Evolutionary conservation across 2,329 filamentous ascomycete species (phyloP), one percentile per base, ranked within the genome.

Genomic region (Malbranchea zuffiana): DNA sequence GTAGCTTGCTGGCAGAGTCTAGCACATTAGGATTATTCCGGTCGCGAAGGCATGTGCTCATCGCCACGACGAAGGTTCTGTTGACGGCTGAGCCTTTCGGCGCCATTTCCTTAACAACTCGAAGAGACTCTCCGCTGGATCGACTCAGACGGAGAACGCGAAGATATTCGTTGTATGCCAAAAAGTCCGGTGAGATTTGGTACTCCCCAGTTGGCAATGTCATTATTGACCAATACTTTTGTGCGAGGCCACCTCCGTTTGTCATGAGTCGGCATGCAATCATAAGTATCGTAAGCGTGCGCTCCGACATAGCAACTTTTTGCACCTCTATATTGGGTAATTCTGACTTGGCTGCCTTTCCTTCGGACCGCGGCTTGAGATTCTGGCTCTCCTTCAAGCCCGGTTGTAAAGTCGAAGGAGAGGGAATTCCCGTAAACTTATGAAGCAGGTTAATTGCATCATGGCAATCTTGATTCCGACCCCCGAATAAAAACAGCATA

Each of bases 401-500:
- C n/a, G n/a, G n/a, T n/a, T n/a, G n/a, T n/a, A n/a, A n/a, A n/a
- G n/a, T n/a, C n/a, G n/a, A n/a, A n/a, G n/a, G n/a, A n/a, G n/a
- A n/a, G n/a, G 79, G 74, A 27, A 94, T 71, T 31, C 75, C 72
- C 75, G 88, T 87, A 1, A 85, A 82, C 59, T 94, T 79, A 47
- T 85, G 71, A n/a, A 92, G 60, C 13, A 95, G 65, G 25, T 74
- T 73, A 15, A 94, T 69, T 2, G 94, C 66, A 48, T 84, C 75
- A 44, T 80, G 74, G 57, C 72, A 78, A 47, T 90, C 78, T 33
- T 67, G 59, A 12, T 72, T 65, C 7, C 69, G 60, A 23, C 59
- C 63, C 11, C 81, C 76, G 33, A 79, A 62, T 15, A 86, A 61
- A n/a, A 96, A 66, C 3, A 94, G 48, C 23, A 78, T 71, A 4